phyloP scores from a whole-genome alignment of 129 eudicot genomes.

The Escallonia herrerae region DNA sequence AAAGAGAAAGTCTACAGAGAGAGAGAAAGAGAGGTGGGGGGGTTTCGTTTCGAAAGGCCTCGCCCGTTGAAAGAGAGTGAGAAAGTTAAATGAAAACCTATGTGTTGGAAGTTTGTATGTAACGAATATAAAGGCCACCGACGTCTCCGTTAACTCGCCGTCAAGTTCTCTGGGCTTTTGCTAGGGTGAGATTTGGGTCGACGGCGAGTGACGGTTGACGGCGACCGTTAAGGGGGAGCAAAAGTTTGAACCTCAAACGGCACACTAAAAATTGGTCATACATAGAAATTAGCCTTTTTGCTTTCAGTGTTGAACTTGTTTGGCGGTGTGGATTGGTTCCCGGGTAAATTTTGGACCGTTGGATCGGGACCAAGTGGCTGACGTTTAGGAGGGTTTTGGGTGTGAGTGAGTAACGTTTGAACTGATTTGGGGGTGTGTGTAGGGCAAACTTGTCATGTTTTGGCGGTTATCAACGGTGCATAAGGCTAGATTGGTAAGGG shows the following conservation, averaged over 20 bases:
- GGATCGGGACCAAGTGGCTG: too few species aligned
- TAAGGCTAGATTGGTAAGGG: too few species aligned
- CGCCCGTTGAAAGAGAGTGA: slow-evolving; percentile 60
- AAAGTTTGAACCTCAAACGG: slow-evolving; percentile 97
- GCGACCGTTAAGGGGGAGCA: slow-evolving; percentile 25
- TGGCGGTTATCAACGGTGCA: too few species aligned
- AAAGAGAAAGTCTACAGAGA: not conserved
- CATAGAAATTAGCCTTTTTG: not conserved
- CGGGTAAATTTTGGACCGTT: not conserved
- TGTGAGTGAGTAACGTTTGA: too few species aligned
- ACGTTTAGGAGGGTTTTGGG: too few species aligned
- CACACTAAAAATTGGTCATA: slow-evolving; percentile 3
- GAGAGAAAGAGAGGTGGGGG: slow-evolving; percentile 12
- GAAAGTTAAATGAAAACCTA: slow-evolving; percentile 13
- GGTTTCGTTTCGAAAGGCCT: slow-evolving; percentile 26
- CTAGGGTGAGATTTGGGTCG: not conserved
- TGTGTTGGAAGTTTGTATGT: slow-evolving; percentile 47
- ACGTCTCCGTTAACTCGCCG: slow-evolving; percentile 58
- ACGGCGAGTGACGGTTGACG: slow-evolving; percentile 59
- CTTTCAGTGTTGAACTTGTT: slow-evolving; percentile 2
- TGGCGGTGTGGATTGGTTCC: slow-evolving; percentile 19
- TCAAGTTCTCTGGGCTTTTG: slow-evolving; percentile 8
- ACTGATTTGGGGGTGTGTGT: too few species aligned
- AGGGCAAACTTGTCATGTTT: too few species aligned
- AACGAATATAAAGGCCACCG: slow-evolving; percentile 59